phyloP scores from a whole-genome alignment of 805 yeast genomes.

The Maudiozyma pseudohumilis region DNA sequence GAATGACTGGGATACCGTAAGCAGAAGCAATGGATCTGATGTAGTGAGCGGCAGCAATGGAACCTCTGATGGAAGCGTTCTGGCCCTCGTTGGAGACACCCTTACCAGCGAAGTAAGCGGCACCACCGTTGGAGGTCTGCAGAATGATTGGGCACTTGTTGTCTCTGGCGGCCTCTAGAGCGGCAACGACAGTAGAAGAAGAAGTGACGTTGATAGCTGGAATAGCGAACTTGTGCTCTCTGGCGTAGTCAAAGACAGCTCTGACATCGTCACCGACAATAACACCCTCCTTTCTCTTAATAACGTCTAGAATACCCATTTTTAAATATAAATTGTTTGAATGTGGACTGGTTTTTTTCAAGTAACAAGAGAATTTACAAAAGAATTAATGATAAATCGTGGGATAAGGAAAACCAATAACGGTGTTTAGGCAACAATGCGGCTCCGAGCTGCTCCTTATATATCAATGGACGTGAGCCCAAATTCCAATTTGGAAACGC shows the following conservation, averaged over 20 bases:
- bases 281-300: slow-evolving; percentile 91
- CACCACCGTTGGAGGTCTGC: slow-evolving; percentile 98
- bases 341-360: slow-evolving; percentile 2
- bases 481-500: too few species aligned
- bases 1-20: slow-evolving; percentile 91
- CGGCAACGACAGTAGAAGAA: slow-evolving; percentile 93
- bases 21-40: slow-evolving; percentile 93
- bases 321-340: slow-evolving; percentile 6
- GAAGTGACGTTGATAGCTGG: slow-evolving; percentile 99
- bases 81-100: slow-evolving; percentile 93
- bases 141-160: slow-evolving; percentile 88
- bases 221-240: slow-evolving; percentile 85
- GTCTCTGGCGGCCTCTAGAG: slow-evolving; percentile 96
- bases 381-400: too few species aligned
- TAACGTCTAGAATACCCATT: slow-evolving; percentile 65
- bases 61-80: slow-evolving; percentile 87
- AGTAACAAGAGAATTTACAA: neutral
- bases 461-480: too few species aligned
- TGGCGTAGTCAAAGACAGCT: slow-evolving; percentile 81
- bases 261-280: slow-evolving; percentile 95
- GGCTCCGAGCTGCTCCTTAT: too few species aligned
- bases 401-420: too few species aligned
- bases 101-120: slow-evolving; percentile 99
- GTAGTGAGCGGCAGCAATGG: slow-evolving; percentile 96
- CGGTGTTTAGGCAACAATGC: too few species aligned